These are phyloP conservation scores for Talaromyces sp. DNA, from an alignment of 2,329 filamentous ascomycete genomes.

Conservation along the genomic window DNA sequence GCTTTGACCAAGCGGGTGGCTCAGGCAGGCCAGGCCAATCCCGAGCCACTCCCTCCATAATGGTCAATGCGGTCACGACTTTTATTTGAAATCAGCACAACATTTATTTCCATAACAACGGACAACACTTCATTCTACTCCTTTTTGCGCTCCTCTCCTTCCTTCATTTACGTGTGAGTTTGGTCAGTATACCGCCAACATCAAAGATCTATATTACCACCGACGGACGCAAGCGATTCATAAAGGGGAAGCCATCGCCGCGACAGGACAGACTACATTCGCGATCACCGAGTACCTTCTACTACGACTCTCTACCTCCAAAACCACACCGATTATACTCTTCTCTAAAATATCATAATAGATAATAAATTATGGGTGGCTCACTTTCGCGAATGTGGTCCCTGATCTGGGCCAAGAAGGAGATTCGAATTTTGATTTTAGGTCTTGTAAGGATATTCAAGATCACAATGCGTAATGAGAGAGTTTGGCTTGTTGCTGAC, in stretches of 20 bases:
- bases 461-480: background rate
- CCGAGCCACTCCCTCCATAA: conserved; percentile 5
- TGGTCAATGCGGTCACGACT: conserved; percentile 17
- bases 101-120: background rate
- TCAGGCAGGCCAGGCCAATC: conserved; percentile 15
- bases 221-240: background rate
- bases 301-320: background rate
- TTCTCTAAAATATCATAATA: conserved; percentile 4
- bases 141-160: background rate
- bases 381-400: conserved; percentile 61
- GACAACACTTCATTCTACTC: background rate
- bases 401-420: conserved; percentile 89
- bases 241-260: background rate
- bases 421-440: conserved; percentile 92
- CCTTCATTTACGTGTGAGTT: background rate
- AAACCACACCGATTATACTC: background rate
- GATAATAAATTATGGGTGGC: conserved; percentile 49
- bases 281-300: background rate
- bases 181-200: background rate
- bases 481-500: conserved; percentile 19
- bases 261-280: conserved; percentile 5
- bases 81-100: conserved; percentile 5
- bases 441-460: conserved; percentile 66
- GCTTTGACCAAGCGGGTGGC: conserved; percentile 30
- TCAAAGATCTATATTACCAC: background rate